phyloP scores from a whole-genome alignment of 208 protist species.

The Trypanosomatidae sp. region DNA sequence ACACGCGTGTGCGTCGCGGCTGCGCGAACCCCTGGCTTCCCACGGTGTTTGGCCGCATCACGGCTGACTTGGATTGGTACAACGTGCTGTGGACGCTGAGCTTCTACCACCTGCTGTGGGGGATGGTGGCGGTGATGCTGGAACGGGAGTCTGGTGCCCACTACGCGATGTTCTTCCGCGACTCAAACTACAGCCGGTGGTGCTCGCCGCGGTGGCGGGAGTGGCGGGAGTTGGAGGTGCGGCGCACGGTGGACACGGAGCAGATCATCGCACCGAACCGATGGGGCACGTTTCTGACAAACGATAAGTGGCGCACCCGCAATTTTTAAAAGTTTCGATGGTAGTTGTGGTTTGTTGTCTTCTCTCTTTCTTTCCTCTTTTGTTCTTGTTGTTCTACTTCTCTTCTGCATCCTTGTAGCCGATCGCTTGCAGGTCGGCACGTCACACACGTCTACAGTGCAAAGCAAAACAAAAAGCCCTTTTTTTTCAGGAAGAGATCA shows the following conservation, averaged over 20 bases:
- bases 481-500: too few species aligned
- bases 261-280: slow-evolving; percentile 50
- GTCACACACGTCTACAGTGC: too few species aligned
- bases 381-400: too few species aligned
- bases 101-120: slow-evolving; percentile 80
- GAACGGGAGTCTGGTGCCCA: slow-evolving; percentile 72
- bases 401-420: too few species aligned
- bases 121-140: slow-evolving; percentile 59
- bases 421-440: too few species aligned
- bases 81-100: slow-evolving; percentile 67
- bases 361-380: too few species aligned
- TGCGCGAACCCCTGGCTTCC: slow-evolving; percentile 69
- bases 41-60: slow-evolving; percentile 62
- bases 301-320: slow-evolving; percentile 66
- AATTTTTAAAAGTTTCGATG: too few species aligned
- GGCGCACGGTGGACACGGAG: slow-evolving; percentile 52
- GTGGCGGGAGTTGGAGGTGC: slow-evolving; percentile 80
- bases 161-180: slow-evolving; percentile 80
- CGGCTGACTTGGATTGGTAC: slow-evolving; percentile 81
- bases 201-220: slow-evolving; percentile 87
- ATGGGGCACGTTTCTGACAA: slow-evolving; percentile 75
- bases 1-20: slow-evolving; percentile 53
- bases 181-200: slow-evolving; percentile 65
- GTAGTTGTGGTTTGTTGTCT: too few species aligned
- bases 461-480: too few species aligned